phyloP scores from a whole-genome alignment of 1,139 yeast species.

The Taphrina betulina region DNA sequence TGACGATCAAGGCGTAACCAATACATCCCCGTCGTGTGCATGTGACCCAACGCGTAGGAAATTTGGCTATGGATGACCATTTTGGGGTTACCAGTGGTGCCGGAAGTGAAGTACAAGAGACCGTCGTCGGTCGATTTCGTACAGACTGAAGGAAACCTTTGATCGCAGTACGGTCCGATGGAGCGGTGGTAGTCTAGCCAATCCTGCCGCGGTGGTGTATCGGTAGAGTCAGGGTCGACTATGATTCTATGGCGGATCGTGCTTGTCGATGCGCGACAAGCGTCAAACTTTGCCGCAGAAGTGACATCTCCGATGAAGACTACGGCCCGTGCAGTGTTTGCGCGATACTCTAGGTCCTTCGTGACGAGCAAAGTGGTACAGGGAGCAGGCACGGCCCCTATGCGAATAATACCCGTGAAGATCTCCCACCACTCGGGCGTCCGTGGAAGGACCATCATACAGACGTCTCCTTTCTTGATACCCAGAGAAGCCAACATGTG shows the following conservation, averaged over 20 bases:
- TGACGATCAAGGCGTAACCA: background rate
- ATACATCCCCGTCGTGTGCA: background rate
- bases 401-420: background rate
- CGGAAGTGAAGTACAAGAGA: background rate
- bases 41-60: background rate
- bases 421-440: constrained; percentile 5
- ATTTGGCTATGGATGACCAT: constrained; percentile 1
- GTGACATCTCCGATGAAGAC: background rate
- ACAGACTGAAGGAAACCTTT: background rate
- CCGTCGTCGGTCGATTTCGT: background rate
- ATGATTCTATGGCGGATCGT: background rate
- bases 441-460: background rate
- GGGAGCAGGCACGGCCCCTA: background rate
- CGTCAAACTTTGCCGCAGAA: background rate
- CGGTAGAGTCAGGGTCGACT: background rate
- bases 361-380: constrained; percentile 2
- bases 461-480: background rate
- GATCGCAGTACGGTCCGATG: background rate
- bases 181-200: background rate
- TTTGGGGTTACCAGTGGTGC: constrained; percentile 1
- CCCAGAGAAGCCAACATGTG: background rate
- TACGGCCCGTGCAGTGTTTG: background rate
- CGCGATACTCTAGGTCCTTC: background rate
- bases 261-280: background rate
- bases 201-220: background rate